Evolutionary conservation across 129 eudicot species (phyloP).

Genomic region (Flaveria bidentis): DNA sequence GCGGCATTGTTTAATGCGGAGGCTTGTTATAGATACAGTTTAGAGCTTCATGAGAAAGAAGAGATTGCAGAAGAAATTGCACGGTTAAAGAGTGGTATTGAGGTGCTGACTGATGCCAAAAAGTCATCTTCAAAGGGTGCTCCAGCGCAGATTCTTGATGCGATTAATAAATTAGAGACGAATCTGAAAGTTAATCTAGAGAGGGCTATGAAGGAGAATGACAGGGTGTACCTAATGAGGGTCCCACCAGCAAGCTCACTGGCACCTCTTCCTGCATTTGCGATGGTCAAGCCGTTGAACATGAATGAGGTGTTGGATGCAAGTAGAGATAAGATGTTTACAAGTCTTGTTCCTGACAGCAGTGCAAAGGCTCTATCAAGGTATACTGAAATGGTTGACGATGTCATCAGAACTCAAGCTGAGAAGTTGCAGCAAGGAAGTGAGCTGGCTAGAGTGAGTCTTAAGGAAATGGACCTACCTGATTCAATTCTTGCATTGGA

Average conservation of each 20-base stretch:
- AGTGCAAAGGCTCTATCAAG: constrained; percentile 93
- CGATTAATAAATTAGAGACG: constrained; percentile 64
- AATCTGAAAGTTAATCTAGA: constrained; percentile 72
- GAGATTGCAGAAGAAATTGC: constrained; percentile 97
- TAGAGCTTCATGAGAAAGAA: constrained; percentile 95
- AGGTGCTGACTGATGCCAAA: constrained; percentile 66
- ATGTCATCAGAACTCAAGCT: constrained; percentile 88
- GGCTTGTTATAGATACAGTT: constrained; percentile 91
- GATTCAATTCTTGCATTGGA: constrained; percentile 88
- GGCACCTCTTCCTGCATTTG: constrained; percentile 77
- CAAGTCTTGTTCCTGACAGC: constrained; percentile 92
- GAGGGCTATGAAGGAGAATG: constrained; percentile 93
- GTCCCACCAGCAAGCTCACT: constrained; percentile 85
- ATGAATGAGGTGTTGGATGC: constrained; percentile 89
- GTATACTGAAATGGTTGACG: constrained; percentile 98
- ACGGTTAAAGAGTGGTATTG: constrained; percentile 77
- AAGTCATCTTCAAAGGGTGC: constrained; percentile 86
- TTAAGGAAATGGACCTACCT: constrained; percentile 96
- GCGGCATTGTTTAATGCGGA: constrained; percentile 87
- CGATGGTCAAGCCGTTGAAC: constrained; percentile 88
- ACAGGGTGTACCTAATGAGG: constrained; percentile 95
- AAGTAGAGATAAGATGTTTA: constrained; percentile 86
- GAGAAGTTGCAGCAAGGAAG: constrained; percentile 96
- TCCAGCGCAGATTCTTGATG: constrained; percentile 83
- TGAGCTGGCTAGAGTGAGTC: constrained; percentile 93